Conservation (phyloP, 345 rosid species). For the Bruguiera parviflora region DNA sequence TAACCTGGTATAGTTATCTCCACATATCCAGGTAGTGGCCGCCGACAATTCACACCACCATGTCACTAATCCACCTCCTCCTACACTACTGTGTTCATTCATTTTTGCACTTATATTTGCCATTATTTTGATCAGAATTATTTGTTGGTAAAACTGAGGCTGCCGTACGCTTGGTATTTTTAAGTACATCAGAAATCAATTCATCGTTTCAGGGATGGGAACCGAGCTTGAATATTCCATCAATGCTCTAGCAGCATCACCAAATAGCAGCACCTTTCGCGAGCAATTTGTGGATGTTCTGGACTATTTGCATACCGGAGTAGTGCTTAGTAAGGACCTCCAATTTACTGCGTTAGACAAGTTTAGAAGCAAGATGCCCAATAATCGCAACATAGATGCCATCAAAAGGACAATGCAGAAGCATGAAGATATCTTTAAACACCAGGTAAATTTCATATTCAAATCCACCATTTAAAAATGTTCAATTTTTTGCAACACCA, state of each 20-base stretch:
- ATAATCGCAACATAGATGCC: constrained; percentile 46
- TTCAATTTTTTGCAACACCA: no score
- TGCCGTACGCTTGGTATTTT: not conserved
- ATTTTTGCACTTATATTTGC: not conserved
- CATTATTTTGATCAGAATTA: no score
- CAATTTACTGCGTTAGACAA: constrained; percentile 17
- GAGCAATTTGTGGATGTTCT: constrained; percentile 45
- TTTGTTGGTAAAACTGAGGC: not conserved
- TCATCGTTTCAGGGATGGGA: constrained; percentile 72
- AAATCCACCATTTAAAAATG: not conserved
- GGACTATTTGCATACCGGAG: constrained; percentile 22
- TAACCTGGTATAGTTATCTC: constrained; percentile 23
- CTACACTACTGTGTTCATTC: not conserved
- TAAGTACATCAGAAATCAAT: constrained; percentile 5
- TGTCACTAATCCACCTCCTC: not conserved
- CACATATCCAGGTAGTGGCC: constrained; percentile 26
- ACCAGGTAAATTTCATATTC: constrained; percentile 46
- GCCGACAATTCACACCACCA: constrained; percentile 30
- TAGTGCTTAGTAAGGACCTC: constrained; percentile 18
- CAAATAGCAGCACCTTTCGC: constrained; percentile 26
- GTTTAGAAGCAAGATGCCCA: constrained; percentile 28
- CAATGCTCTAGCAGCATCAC: constrained; percentile 35
- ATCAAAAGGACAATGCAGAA: constrained; percentile 74
- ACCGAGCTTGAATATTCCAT: constrained; percentile 44
- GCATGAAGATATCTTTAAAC: constrained; percentile 69